These are phyloP conservation scores for Nakataea oryzae DNA, from an alignment of 2,329 filamentous ascomycete genomes.

Conservation along the genomic window DNA sequence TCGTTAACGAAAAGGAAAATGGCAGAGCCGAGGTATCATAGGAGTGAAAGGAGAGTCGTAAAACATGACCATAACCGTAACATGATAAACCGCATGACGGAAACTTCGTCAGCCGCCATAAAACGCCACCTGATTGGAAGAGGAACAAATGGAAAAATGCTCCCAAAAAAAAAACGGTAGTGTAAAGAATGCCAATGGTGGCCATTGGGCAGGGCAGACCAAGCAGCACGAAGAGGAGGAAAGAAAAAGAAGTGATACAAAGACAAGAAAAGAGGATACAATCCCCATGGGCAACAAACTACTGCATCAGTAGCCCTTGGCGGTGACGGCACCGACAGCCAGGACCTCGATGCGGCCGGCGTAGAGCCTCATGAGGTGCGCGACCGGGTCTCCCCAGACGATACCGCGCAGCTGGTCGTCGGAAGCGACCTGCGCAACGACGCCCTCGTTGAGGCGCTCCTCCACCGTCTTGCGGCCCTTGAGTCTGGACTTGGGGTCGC, in stretches of 20 bases:
- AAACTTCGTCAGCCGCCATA: background rate
- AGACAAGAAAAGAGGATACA: background rate
- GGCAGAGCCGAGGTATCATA: background rate
- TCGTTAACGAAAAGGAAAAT: background rate
- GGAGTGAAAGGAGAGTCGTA: background rate
- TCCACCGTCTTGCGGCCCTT: conserved; percentile 36
- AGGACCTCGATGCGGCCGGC: conserved; percentile 59
- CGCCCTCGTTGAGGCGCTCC: conserved; percentile 43
- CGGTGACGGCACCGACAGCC: conserved; percentile 57
- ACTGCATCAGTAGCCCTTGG: conserved; percentile 13
- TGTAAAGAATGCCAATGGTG: background rate
- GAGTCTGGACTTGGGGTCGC: conserved; percentile 22
- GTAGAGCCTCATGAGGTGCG: conserved; percentile 74
- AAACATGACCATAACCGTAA: background rate
- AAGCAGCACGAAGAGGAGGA: background rate
- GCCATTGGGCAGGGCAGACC: background rate
- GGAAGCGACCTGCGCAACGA: conserved; percentile 57
- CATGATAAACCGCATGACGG: background rate
- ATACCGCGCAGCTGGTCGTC: conserved; percentile 60
- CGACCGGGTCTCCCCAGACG: conserved; percentile 73
- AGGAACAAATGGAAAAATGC: background rate
- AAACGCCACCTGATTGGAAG: background rate
- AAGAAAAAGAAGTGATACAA: background rate
- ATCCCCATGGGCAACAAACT: background rate
- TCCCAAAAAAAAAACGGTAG: background rate